Percentiles rank a stretch among this genome's conserved stretches.
Conservation (phyloP, 2,329 filamentous ascomycete genomes). For the Neopestalotiopsis rosae region DNA sequence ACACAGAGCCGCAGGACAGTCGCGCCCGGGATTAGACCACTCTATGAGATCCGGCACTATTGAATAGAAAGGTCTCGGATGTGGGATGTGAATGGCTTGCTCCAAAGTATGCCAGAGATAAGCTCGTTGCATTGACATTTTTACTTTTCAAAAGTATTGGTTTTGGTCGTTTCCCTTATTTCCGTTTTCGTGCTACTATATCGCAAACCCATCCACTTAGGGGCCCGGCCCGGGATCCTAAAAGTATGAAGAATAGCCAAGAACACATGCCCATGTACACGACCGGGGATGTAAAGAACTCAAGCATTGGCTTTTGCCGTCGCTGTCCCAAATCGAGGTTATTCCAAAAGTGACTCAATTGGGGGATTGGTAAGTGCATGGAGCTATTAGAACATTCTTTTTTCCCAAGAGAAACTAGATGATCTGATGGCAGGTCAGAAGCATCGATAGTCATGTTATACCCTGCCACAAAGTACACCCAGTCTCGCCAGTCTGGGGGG, state of each 20-base stretch:
- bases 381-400: too few relatives aligned
- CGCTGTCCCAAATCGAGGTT: not conserved
- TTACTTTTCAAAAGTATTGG: not conserved
- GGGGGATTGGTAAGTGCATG: too few relatives aligned
- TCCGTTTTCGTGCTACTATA: not conserved
- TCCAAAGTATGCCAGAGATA: not conserved
- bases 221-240: not conserved
- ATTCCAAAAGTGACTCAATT: not conserved
- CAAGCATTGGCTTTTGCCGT: not conserved
- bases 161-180: not conserved
- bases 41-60: too few relatives aligned
- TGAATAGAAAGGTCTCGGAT: not conserved
- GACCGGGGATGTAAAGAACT: not conserved
- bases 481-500: too few relatives aligned
- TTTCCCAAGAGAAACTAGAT: not conserved
- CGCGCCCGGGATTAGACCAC: not conserved
- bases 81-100: not conserved
- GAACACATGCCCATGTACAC: not conserved
- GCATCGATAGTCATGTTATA: not conserved
- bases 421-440: not conserved
- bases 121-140: not conserved
- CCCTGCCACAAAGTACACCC: not conserved
- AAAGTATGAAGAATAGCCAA: not conserved
- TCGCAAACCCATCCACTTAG: not conserved
- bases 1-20: not conserved